phyloP scores from a whole-genome alignment of 1,139 yeast genomes.

The Pichia sp. region DNA sequence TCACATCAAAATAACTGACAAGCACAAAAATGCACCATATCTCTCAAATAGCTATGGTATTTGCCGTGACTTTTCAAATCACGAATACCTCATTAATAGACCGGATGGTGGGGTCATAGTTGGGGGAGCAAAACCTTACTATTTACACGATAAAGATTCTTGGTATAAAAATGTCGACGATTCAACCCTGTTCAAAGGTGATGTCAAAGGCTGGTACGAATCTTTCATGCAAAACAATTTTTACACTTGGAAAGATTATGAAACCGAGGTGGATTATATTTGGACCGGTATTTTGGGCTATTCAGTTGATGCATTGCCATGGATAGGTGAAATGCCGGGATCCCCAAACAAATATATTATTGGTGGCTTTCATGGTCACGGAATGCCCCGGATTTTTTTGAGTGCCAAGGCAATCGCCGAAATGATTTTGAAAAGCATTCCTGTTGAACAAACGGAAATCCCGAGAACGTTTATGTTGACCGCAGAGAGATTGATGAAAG shows the following conservation, averaged over 20 bases:
- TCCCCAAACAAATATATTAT: constrained; percentile 17
- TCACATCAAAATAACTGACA: constrained; percentile 12
- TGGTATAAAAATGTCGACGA: constrained; percentile 23
- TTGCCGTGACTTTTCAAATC: constrained; percentile 16
- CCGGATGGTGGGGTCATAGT: constrained; percentile 24
- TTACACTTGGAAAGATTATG: constrained; percentile 6
- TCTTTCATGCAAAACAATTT: constrained; percentile 17
- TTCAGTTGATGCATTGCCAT: constrained; percentile 23
- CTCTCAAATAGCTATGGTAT: constrained; percentile 23
- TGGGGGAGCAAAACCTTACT: constrained; percentile 22
- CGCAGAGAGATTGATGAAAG: constrained; percentile 11
- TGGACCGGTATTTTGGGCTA: constrained; percentile 25
- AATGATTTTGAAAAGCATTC: constrained; percentile 10
- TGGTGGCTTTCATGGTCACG: constrained; percentile 27
- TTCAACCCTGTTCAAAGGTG: constrained; percentile 14
- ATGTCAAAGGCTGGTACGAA: constrained; percentile 16
- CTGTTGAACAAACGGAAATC: constrained; percentile 12
- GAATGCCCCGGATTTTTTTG: constrained; percentile 22
- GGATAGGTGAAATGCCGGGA: constrained; percentile 21
- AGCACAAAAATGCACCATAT: constrained; percentile 14
- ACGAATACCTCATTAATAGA: constrained; percentile 23
- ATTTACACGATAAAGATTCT: constrained; percentile 12
- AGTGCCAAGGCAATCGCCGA: constrained; percentile 20
- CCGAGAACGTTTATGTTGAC: constrained; percentile 18
- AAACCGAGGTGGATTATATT: constrained; percentile 16